These are phyloP conservation scores for Andrographis paniculata DNA, from an alignment of 305 asterid species.

Conservation along the genomic window DNA sequence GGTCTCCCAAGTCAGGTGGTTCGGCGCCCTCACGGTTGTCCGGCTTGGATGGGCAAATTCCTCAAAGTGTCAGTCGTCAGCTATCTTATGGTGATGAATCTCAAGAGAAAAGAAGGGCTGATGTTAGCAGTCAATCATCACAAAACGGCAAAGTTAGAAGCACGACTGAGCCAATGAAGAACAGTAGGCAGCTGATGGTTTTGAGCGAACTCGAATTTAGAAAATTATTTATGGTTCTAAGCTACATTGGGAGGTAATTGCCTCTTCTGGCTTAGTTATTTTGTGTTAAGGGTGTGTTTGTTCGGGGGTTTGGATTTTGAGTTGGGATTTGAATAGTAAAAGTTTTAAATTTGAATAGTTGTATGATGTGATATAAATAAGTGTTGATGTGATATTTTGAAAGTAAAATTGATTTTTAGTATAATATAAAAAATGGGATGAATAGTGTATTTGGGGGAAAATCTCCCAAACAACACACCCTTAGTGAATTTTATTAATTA, in stretches of 20 bases:
- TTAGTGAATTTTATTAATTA: neutral
- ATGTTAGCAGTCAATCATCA: constrained; percentile 11
- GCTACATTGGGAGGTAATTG: constrained; percentile 53
- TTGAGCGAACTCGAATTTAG: constrained; percentile 44
- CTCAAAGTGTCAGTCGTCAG: constrained; percentile 12
- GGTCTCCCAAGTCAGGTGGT: constrained; percentile 14
- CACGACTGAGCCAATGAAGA: constrained; percentile 6
- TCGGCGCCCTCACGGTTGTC: constrained; percentile 5
- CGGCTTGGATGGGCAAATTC: constrained; percentile 2
- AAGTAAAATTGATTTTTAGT: no score
- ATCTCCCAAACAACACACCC: no score
- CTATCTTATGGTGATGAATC: constrained; percentile 23
- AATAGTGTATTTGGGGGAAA: no score
- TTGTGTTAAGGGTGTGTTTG: no score
- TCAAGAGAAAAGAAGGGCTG: constrained; percentile 13
- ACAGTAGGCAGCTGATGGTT: constrained; percentile 26
- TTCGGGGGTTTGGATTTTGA: no score
- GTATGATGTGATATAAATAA: no score
- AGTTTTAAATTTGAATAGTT: no score
- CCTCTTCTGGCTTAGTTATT: constrained; percentile 3
- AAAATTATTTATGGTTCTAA: constrained; percentile 50
- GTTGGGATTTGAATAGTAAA: no score
- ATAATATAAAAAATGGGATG: no score
- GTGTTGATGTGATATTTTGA: no score
- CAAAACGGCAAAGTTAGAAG: constrained; percentile 11